Base-by-base conservation (phyloP, 2,329 filamentous ascomycete species). In the Pyricularia grisea region DNA sequence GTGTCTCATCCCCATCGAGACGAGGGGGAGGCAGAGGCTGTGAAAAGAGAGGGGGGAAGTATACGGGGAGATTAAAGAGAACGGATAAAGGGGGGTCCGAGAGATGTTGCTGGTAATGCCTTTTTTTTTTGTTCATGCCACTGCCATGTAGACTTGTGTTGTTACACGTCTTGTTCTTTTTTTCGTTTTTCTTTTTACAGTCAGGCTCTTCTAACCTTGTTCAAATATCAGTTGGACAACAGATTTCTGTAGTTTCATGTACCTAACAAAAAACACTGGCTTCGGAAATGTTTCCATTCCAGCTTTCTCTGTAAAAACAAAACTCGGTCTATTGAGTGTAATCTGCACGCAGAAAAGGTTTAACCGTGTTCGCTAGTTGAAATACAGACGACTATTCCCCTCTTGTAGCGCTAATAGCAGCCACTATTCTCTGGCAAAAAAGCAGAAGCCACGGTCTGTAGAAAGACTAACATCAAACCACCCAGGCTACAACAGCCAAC, bases 1-100 rank as follows among this genome's bases (percentile, higher is more conserved):
- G 78, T 82, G 85, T 61, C 73, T 86, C 71, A 85, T 90, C 70
- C 87, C 87, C 1, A 88, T 90, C 70, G 87, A 90, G 79, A 89
- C 87, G 28, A 79, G 86, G 70, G 87, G 87, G 9, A 81, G 84
- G 71, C 85, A 88, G 75, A 81, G 85, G 63, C 75, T 89, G 65
- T 89, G 75, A 75, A 5, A n/a, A 4, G 17, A 28, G 23, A 17
- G 28, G 1, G 6, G 28, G 58, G 10, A 5, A 25, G 12, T 27
- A 27, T 27, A 27, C 27, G 27, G 2, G 27, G 27, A 27, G 27
- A 27, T 27, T 2, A 27, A 27, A 36, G 14, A 36, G 14, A 9
- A 17, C 2, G 7, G 33, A 36, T 12, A 14, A 6, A 11, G 11
- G 42, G 20, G 20, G 1, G 20, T n/a, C 20, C 20, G 17, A n/a